Percentiles rank a stretch among this genome's conserved stretches.
Evolutionary conservation across 805 yeast genomes (phyloP).

Genomic region (Candida coleopterorum): DNA sequence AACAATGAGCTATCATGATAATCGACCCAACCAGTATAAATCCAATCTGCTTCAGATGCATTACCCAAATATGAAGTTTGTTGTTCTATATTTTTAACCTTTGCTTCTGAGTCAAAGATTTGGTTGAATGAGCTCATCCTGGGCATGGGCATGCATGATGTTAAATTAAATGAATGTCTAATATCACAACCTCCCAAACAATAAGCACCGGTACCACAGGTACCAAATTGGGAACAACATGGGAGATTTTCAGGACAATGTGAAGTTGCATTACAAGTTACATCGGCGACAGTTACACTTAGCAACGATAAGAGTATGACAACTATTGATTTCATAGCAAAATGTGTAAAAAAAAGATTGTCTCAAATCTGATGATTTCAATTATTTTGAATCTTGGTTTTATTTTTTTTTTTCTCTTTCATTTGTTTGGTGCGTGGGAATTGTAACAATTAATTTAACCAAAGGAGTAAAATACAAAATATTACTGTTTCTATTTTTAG

Average conservation of each 20-base stretch:
- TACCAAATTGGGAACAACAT: conserved; percentile 80
- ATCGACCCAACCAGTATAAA: conserved; percentile 58
- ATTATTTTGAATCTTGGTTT: too few species aligned
- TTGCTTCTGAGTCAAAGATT: conserved; percentile 31
- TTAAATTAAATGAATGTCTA: conserved; percentile 53
- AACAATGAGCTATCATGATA: conserved; percentile 49
- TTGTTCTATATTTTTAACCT: conserved; percentile 15
- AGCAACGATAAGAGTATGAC: conserved; percentile 2
- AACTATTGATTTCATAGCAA: conserved; percentile 1
- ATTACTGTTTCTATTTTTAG: conserved; percentile 3
- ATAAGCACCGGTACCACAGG: conserved; percentile 69
- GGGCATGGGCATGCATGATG: conserved; percentile 86
- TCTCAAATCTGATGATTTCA: too few species aligned
- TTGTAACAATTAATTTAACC: not conserved
- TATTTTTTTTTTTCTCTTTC: too few species aligned
- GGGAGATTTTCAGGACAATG: conserved; percentile 77
- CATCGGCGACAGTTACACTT: conserved; percentile 7
- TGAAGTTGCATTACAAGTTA: conserved; percentile 46
- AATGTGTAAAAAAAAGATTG: too few species aligned
- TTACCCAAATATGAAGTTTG: conserved; percentile 61
- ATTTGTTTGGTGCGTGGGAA: too few species aligned
- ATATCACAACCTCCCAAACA: conserved; percentile 92
- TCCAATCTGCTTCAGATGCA: conserved; percentile 62
- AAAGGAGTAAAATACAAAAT: conserved; percentile 3
- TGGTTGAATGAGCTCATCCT: conserved; percentile 49